Evolutionary conservation across 2,329 filamentous ascomycete genomes (phyloP).

Genomic region (Calonectria honghensis): DNA sequence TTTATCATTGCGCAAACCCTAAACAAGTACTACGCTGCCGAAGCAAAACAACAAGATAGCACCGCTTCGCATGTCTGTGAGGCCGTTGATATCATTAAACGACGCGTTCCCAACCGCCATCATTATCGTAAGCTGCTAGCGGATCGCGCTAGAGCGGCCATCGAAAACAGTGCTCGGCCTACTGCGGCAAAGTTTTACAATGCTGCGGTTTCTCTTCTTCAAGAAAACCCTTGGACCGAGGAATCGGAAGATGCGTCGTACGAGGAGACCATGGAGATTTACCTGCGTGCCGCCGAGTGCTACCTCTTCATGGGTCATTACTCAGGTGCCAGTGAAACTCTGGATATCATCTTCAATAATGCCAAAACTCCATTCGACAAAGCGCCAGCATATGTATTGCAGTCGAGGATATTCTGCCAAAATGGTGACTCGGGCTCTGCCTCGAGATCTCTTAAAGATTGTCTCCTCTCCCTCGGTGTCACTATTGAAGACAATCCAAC

Average conservation of each 20-base stretch:
- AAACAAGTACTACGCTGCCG: constrained; percentile 80
- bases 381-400: constrained; percentile 87
- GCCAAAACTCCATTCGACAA: constrained; percentile 86
- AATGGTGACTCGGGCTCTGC: constrained; percentile 82
- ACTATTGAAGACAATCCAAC: constrained; percentile 78
- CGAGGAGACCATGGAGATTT: constrained; percentile 87
- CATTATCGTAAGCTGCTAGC: constrained; percentile 85
- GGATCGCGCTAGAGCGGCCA: constrained; percentile 85
- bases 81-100: constrained; percentile 83
- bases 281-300: constrained; percentile 87
- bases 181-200: constrained; percentile 90
- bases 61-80: constrained; percentile 89
- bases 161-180: constrained; percentile 87
- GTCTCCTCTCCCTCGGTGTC: constrained; percentile 81
- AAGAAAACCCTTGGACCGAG: constrained; percentile 85
- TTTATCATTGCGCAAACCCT: constrained; percentile 90
- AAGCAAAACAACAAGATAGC: constrained; percentile 80
- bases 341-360: constrained; percentile 81
- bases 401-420: constrained; percentile 86
- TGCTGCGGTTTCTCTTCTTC: constrained; percentile 85
- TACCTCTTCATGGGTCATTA: constrained; percentile 86
- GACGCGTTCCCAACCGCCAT: constrained; percentile 74
- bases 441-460: constrained; percentile 81
- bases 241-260: constrained; percentile 84
- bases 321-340: constrained; percentile 79